Evolutionary conservation across 2,329 filamentous ascomycete genomes (phyloP), one percentile per base, ranked within the genome.

Genomic region (Biscogniauxia marginata): DNA sequence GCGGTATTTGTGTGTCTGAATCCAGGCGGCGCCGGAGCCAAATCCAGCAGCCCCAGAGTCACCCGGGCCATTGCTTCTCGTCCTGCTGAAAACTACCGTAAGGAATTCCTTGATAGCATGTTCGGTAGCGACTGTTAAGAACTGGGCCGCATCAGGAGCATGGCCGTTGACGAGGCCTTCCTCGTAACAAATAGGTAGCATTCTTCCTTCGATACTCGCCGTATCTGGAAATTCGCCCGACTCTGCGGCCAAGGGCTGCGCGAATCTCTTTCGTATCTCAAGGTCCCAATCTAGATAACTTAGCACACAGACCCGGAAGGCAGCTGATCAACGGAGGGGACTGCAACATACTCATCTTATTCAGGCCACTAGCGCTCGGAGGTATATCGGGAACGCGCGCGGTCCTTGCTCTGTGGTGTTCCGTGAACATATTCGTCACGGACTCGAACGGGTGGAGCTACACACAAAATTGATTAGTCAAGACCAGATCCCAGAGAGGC

Each of bases 1-100:
- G 61, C 85, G 85, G 73, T 93, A 97, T 56, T 85, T 87, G 63
- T 87, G 83, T 2, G 91, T 96, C 70, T 92, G 88, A 56, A 97
- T 84, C 79, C 88, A 90, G 34, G 80, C 81, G 45, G 84, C 84
- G 45, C 85, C 86, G 30, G 84, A 79, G 3, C 87, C 87, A 54
- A 85, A 85, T 2, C 84, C 84, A 51, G 84, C 82, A 57, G 77
- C 84, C 7, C 81, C 84, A 18, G 80, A 82, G 58, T 85, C 82
- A 24, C 84, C 84, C 3, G 85, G 84, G 0, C 83, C 84, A 65
- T 89, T 88, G 65, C 82, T 83, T 58, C 84, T 77, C 1, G 86
- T 88, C 51, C 85, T 82, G 59, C 81, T 83, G 60, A 88, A 87
- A 7, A 88, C 79, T 6, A 82, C 79, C 1, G 84, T 81, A 53